These are phyloP conservation scores for Gentiana straminea DNA, from an alignment of 257 asterid species.

Conservation along the genomic window DNA sequence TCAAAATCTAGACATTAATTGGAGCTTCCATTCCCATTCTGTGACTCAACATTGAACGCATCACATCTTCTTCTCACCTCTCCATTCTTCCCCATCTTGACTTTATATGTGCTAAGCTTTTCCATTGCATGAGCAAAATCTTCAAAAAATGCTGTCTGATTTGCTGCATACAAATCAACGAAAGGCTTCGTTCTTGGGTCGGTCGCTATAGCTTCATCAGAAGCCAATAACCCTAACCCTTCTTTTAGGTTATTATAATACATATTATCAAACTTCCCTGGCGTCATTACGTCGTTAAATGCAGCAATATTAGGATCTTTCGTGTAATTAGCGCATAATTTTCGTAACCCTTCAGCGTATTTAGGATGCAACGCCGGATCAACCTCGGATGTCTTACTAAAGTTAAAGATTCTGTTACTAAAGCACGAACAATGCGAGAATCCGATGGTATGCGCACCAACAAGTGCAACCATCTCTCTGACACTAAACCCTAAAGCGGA, in stretches of 20 bases:
- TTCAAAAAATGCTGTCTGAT: constrained; percentile 43
- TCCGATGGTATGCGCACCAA: constrained; percentile 82
- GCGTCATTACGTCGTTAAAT: constrained; percentile 67
- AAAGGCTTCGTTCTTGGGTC: constrained; percentile 59
- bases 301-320: constrained; percentile 38
- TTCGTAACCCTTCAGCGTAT: constrained; percentile 31
- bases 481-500: constrained; percentile 26
- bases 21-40: too few relatives aligned
- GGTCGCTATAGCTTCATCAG: constrained; percentile 44
- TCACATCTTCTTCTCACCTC: constrained; percentile 90
- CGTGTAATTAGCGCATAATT: constrained; percentile 39
- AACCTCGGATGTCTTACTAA: constrained; percentile 16
- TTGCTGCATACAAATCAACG: constrained; percentile 61
- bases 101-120: constrained; percentile 33
- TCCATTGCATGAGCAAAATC: constrained; percentile 57
- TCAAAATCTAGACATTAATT: too few relatives aligned
- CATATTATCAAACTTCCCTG: constrained; percentile 76
- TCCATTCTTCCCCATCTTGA: constrained; percentile 53
- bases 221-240: constrained; percentile 49
- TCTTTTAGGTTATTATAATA: constrained; percentile 39
- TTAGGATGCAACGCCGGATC: constrained; percentile 61
- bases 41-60: constrained; percentile 19
- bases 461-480: constrained; percentile 65
- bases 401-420: constrained; percentile 41
- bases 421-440: constrained; percentile 74